These are phyloP conservation scores for Alternaria panax DNA, from an alignment of 2,329 filamentous ascomycete genomes.

Conservation along the genomic window DNA sequence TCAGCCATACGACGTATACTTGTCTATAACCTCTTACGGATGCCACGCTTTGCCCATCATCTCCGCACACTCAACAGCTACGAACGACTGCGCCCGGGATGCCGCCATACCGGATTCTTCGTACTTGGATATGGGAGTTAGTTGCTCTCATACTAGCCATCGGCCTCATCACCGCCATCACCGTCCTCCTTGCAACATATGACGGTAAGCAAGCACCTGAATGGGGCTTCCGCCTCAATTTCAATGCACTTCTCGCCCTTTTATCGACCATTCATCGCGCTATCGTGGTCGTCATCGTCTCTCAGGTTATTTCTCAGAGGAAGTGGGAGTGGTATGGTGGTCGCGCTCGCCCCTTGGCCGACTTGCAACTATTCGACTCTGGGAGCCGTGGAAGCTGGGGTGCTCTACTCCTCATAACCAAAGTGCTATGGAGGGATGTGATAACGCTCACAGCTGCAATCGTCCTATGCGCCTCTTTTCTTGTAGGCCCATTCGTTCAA, in stretches of 20 bases:
- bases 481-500: neutral
- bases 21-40: too few species aligned
- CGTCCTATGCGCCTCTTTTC: neutral
- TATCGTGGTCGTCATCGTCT: neutral
- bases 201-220: neutral
- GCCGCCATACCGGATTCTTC: neutral
- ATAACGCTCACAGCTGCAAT: neutral
- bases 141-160: neutral
- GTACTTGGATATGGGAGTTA: neutral
- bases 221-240: neutral
- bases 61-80: too few species aligned
- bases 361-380: neutral
- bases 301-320: neutral
- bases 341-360: neutral
- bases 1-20: too few species aligned
- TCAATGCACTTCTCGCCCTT: neutral
- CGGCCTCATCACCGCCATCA: neutral
- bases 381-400: neutral
- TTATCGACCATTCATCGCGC: neutral
- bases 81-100: too few species aligned
- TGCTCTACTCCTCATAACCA: neutral
- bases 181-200: neutral
- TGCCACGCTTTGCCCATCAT: too few species aligned
- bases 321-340: neutral
- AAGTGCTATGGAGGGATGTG: neutral